Base-by-base conservation (phyloP, 2,329 filamentous ascomycete species). In the Calonectria multiphialidica region DNA sequence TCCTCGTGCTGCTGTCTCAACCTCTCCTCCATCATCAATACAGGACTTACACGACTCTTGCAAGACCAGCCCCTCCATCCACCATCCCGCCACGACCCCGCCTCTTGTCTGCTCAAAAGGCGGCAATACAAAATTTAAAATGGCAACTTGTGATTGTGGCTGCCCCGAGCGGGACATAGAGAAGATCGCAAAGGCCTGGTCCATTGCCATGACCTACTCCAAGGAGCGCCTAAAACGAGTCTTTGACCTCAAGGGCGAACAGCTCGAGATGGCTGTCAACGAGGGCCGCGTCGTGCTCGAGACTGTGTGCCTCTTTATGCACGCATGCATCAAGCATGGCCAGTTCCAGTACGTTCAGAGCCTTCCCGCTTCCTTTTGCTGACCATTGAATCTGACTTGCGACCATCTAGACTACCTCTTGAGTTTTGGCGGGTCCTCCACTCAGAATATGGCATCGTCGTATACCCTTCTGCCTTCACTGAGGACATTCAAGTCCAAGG, bases 221-320 rank as follows among this genome's bases (percentile, higher is more conserved):
- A 80, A 81, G 35, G 78, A 83, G 53, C 77, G 83, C 13, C 67
- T 85, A 12, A 75, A 80, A 53, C 76, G 79, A n/a, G 77, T 84
- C 18, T 76, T 82, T 53, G 76, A 78, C 28, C 78, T 82, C 62
- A 75, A 81, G n/a, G 77, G 79, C n/a, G 77, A 81, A 21, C 78
- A 84, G 72, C 75, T 85, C 28, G 79, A 82, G 33, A 75, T 76
- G 18, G 83, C 82, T 0, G 75, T 79, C 53, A 76, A 79, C 10
- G 80, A 83, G 33, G 83, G 83, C 5, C 76, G 74, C 12, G 69
- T 85, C 25, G 79, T 85, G 15, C 75, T 85, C 40, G 84, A 85
- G 76, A 85, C 83, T 9, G 77, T 83, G 16, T 85, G 84, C 53
- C 71, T 85, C n/a, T 85, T 85, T 64, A 78, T 85, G 28, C 83